Evolutionary conservation across 2,329 filamentous ascomycete species (phyloP).

Genomic region (Chrysosporium queenslandicum): DNA sequence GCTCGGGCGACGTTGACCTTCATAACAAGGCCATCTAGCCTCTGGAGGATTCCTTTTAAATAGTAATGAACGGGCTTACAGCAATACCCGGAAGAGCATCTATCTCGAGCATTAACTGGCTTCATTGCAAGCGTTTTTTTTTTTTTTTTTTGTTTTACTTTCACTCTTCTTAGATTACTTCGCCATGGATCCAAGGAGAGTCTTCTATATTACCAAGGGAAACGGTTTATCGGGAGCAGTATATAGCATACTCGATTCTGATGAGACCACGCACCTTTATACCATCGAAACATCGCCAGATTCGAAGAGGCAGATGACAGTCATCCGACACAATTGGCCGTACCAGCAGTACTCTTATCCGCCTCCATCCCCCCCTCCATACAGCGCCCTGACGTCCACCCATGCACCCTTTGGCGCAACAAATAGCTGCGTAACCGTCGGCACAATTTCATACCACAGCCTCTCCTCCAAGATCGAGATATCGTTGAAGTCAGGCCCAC

Average conservation of each 20-base stretch:
- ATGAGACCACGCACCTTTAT: slow-evolving; percentile 12
- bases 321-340: slow-evolving; percentile 5
- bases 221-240: background rate
- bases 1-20: too few relatives aligned
- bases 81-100: background rate
- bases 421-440: slow-evolving; percentile 4
- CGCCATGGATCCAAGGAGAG: slow-evolving; percentile 4
- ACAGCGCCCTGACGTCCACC: background rate
- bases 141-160: background rate
- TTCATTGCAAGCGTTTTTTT: too few relatives aligned
- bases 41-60: too few relatives aligned
- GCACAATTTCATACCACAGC: slow-evolving; percentile 14
- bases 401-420: background rate
- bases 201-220: background rate
- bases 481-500: slow-evolving; percentile 3
- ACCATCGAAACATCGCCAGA: slow-evolving; percentile 10
- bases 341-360: slow-evolving; percentile 3
- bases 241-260: slow-evolving; percentile 5
- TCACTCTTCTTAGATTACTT: background rate
- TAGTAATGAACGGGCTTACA: too few relatives aligned
- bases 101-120: background rate
- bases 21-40: too few relatives aligned
- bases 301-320: slow-evolving; percentile 12
- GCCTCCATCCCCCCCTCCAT: background rate
- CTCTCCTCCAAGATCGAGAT: slow-evolving; percentile 17